A percentile compares a stretch with the other conserved stretches of the same genome.
These are phyloP conservation scores for Leucaena leucocephala DNA, from an alignment of 306 rosid species.

Conservation along the genomic window DNA sequence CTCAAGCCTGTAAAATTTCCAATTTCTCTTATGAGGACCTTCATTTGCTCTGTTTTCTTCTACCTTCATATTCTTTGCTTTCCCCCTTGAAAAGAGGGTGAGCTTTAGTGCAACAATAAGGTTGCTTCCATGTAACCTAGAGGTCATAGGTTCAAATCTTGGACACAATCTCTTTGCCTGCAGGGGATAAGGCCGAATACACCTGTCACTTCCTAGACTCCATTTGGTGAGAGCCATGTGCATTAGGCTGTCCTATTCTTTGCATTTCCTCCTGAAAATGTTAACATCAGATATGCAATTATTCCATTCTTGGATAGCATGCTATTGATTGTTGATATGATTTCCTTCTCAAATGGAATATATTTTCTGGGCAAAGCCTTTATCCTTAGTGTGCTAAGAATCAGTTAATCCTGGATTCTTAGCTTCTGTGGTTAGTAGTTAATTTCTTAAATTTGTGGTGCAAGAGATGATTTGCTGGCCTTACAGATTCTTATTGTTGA, in stretches of 20 bases:
- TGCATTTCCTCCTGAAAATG: too few relatives aligned
- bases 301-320: not conserved
- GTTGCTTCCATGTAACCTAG: too few relatives aligned
- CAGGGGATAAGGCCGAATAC: too few relatives aligned
- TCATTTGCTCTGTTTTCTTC: not conserved
- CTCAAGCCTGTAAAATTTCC: not conserved
- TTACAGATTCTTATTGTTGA: constrained; percentile 37
- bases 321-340: not conserved
- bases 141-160: too few relatives aligned
- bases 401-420: constrained; percentile 1
- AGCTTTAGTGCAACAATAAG: too few relatives aligned
- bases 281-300: too few relatives aligned
- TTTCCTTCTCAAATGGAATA: constrained; percentile 16
- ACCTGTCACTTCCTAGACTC: too few relatives aligned
- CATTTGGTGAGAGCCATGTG: too few relatives aligned
- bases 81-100: too few relatives aligned
- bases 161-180: too few relatives aligned
- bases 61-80: not conserved
- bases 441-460: constrained; percentile 12
- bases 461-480: constrained; percentile 20
- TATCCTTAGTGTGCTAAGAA: constrained; percentile 8
- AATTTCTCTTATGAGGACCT: not conserved
- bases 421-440: constrained; percentile 17
- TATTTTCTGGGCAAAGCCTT: constrained; percentile 12
- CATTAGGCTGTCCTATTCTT: too few relatives aligned